Conservation (phyloP, 176 grass and related monocot species). For the Phyllostachys edulis region DNA sequence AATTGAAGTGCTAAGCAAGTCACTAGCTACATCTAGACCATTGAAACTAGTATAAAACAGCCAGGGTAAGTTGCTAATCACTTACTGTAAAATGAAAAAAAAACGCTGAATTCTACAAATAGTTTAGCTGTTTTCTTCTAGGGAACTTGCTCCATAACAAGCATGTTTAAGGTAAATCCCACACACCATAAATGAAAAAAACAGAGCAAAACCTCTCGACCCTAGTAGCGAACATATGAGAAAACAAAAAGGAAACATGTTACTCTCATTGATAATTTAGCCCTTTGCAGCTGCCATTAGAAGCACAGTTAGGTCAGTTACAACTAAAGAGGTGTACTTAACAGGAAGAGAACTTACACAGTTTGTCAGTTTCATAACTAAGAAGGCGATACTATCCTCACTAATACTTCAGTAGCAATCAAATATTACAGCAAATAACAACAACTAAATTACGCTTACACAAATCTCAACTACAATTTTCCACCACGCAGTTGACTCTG, state of each 20-base stretch:
- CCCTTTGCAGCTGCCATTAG: background rate
- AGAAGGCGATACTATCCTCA: background rate
- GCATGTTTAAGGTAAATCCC: background rate
- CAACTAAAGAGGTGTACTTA: background rate
- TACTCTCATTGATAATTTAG: background rate
- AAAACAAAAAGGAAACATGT: background rate
- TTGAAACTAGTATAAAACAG: background rate
- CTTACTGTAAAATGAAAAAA: background rate
- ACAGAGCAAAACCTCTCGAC: background rate
- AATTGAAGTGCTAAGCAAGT: background rate
- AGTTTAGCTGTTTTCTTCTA: background rate
- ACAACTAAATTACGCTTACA: background rate
- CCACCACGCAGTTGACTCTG: background rate
- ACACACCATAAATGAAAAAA: background rate
- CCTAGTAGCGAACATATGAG: slow-evolving; percentile 1
- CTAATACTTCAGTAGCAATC: slow-evolving; percentile 8
- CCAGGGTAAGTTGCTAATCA: background rate
- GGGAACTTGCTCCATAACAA: slow-evolving; percentile 2
- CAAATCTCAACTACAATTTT: background rate
- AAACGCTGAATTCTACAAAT: background rate
- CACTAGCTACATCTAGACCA: background rate
- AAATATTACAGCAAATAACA: background rate
- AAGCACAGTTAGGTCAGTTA: background rate
- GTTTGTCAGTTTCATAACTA: slow-evolving; percentile 13
- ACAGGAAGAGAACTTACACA: background rate